phyloP scores from a whole-genome alignment of 148 eudicot genomes.

The Vaccinium vitisidaea region DNA sequence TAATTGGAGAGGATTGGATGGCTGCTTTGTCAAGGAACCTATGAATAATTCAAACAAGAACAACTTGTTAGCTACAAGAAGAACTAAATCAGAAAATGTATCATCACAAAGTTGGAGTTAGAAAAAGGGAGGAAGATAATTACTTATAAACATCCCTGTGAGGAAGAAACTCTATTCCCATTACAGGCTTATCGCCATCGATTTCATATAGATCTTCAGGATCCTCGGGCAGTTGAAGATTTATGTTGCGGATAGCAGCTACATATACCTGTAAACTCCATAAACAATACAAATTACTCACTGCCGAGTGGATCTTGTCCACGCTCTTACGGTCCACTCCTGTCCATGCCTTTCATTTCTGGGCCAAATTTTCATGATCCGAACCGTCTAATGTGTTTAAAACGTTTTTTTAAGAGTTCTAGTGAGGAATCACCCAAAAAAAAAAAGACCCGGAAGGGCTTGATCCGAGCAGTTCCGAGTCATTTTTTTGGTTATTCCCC shows the following conservation, averaged over 20 bases:
- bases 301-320: background rate
- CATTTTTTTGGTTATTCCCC: too few relatives aligned
- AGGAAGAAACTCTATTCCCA: slow-evolving; percentile 30
- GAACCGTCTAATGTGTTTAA: too few relatives aligned
- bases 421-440: too few relatives aligned
- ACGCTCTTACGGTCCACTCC: too few relatives aligned
- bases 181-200: slow-evolving; percentile 23
- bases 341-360: too few relatives aligned
- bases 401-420: too few relatives aligned
- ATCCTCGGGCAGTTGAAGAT: slow-evolving; percentile 36
- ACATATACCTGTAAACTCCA: slow-evolving; percentile 29
- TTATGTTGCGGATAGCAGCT: slow-evolving; percentile 41
- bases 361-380: too few relatives aligned
- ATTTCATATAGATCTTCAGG: slow-evolving; percentile 38
- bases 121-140: background rate
- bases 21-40: slow-evolving; percentile 58
- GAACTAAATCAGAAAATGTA: too few relatives aligned
- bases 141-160: slow-evolving; percentile 41
- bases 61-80: background rate
- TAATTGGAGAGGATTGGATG: slow-evolving; percentile 18
- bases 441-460: too few relatives aligned
- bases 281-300: background rate
- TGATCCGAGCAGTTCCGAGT: too few relatives aligned
- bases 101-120: too few relatives aligned
- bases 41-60: slow-evolving; percentile 11